Conservation (phyloP, 2,329 filamentous ascomycete genomes). For the Gaeumannomyces sp. region DNA sequence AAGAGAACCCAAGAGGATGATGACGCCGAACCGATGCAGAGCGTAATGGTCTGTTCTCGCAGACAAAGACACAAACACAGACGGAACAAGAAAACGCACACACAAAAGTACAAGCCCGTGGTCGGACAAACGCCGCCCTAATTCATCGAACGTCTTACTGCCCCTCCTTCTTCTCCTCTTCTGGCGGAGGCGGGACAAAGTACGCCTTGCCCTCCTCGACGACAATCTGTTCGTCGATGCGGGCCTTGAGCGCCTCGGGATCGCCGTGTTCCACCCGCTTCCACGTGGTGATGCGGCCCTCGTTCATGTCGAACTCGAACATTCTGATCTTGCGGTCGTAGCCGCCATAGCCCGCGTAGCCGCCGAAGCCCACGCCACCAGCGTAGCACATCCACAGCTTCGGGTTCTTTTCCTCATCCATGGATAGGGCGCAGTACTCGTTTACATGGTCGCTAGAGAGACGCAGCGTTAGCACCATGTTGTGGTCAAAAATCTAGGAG, state of each 20-base stretch:
- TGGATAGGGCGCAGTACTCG: constrained; percentile 80
- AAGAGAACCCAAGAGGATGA: background rate
- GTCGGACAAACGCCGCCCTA: too few relatives aligned
- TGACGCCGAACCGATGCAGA: background rate
- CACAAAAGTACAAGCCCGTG: background rate
- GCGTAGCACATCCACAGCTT: constrained; percentile 98
- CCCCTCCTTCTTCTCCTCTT: constrained; percentile 16
- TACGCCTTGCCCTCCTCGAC: constrained; percentile 52
- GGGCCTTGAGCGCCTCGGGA: constrained; percentile 29
- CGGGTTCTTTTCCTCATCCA: constrained; percentile 47
- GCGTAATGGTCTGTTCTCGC: background rate
- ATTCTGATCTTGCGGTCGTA: constrained; percentile 80
- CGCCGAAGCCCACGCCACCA: constrained; percentile 85
- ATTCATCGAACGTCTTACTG: background rate
- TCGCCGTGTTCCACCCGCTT: constrained; percentile 73
- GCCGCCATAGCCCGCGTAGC: constrained; percentile 85
- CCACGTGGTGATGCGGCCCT: constrained; percentile 83
- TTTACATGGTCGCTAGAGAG: constrained; percentile 77
- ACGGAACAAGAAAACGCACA: background rate
- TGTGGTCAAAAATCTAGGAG: background rate
- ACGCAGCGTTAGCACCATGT: background rate
- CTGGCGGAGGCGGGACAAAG: constrained; percentile 6
- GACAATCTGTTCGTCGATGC: constrained; percentile 58
- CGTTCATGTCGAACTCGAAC: constrained; percentile 90
- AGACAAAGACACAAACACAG: background rate